A percentile compares a stretch with the other conserved stretches of the same genome.
These are phyloP conservation scores for Lactarius hengduanensis DNA, from an alignment of 768 basidiomycete species.

Conservation along the genomic window DNA sequence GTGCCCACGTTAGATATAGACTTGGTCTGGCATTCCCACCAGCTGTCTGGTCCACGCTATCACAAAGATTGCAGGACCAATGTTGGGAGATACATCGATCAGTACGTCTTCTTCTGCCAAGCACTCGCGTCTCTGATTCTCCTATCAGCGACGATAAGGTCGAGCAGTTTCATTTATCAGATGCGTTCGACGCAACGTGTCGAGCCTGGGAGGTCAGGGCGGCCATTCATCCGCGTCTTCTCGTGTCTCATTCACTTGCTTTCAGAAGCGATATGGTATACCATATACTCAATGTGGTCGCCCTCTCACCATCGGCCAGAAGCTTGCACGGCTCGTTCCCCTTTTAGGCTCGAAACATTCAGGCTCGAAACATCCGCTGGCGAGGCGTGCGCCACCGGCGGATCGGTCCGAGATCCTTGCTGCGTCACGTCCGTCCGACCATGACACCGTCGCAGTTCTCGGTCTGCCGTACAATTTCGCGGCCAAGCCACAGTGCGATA, in stretches of 20 bases:
- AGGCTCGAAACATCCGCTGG: constrained; percentile 22
- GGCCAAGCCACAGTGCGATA: constrained; percentile 21
- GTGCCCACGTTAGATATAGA: constrained; percentile 75
- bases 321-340: constrained; percentile 38
- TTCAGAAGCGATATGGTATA: constrained; percentile 47
- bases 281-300: constrained; percentile 63
- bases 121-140: background rate
- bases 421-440: constrained; percentile 57
- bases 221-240: background rate
- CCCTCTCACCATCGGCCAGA: constrained; percentile 44
- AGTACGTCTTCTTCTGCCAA: constrained; percentile 37
- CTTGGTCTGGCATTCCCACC: constrained; percentile 74
- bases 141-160: constrained; percentile 48
- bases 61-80: constrained; percentile 42
- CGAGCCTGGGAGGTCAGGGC: constrained; percentile 45
- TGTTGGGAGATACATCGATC: constrained; percentile 50
- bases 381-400: constrained; percentile 36
- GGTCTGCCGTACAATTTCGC: constrained; percentile 13
- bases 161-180: constrained; percentile 44
- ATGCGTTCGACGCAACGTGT: constrained; percentile 50
- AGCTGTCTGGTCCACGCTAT: constrained; percentile 52
- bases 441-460: constrained; percentile 45
- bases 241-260: background rate
- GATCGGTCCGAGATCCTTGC: constrained; percentile 41
- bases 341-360: constrained; percentile 15